Percentiles rank a stretch among this genome's conserved stretches.
phyloP scores from a whole-genome alignment of 495 filamentous ascomycete genomes.

The Aspergillus sclerotioniger region DNA sequence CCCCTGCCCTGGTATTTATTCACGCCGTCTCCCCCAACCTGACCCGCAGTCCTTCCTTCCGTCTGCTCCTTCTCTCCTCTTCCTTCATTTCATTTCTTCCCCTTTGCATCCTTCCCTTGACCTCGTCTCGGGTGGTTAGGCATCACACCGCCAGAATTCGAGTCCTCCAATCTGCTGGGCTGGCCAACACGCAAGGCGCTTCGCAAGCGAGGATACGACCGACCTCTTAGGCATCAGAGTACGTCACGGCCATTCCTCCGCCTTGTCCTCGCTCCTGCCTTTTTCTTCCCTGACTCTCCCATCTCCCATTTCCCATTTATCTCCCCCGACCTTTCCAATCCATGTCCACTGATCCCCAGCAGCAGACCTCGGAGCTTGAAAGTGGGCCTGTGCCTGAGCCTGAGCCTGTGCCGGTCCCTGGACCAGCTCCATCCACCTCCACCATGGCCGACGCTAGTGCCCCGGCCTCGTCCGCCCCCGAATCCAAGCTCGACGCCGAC shows the following conservation, averaged over 20 bases:
- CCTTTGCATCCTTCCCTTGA: neutral
- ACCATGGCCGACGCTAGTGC: conserved; percentile 30
- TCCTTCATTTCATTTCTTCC: neutral
- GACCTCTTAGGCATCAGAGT: neutral
- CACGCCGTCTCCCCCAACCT: neutral
- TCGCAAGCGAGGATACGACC: neutral
- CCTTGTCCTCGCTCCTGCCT: neutral
- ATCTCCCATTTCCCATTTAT: neutral
- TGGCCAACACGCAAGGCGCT: neutral
- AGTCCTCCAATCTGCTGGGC: too few species aligned
- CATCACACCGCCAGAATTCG: too few species aligned
- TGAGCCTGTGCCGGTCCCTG: too few species aligned
- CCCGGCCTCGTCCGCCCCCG: conserved; percentile 12
- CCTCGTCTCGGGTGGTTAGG: too few species aligned
- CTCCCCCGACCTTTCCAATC: conserved; percentile 5
- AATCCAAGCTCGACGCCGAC: conserved; percentile 32
- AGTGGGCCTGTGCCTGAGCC: too few species aligned
- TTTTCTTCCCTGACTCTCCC: conserved; percentile 4
- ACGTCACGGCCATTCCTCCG: neutral
- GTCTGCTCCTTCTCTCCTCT: neutral
- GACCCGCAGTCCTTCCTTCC: conserved; percentile 1
- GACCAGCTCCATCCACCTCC: conserved; percentile 10
- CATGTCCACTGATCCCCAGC: conserved; percentile 21
- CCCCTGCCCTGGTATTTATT: too few species aligned
- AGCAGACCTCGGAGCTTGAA: too few species aligned